Percentiles rank a stretch among this genome's conserved stretches.
Conservation (phyloP, 305 asterid species). For the Solanum chacoense region DNA sequence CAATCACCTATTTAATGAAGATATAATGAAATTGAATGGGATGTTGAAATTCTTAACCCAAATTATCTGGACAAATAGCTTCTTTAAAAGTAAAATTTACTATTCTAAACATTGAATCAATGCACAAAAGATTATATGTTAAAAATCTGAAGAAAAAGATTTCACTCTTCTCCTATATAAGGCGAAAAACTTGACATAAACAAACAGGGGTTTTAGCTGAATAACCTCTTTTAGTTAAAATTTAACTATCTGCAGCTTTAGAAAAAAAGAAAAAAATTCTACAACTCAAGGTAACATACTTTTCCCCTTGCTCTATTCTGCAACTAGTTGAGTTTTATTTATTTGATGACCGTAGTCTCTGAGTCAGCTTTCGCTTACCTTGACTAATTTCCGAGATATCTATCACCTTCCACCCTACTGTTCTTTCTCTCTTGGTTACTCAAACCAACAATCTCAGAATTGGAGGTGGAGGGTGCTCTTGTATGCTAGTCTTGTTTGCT, state of each 20-base stretch:
- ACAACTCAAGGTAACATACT: neutral
- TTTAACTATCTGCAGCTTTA: neutral
- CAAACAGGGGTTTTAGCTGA: neutral
- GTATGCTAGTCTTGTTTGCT: neutral
- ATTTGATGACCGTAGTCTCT: neutral
- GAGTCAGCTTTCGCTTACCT: neutral
- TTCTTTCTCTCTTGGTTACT: neutral
- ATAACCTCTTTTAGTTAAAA: neutral
- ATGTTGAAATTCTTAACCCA: neutral
- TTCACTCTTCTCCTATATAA: neutral
- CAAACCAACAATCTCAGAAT: neutral
- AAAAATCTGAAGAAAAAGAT: neutral
- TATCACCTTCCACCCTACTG: neutral
- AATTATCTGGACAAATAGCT: neutral
- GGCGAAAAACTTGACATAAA: neutral
- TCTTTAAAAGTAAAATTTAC: neutral
- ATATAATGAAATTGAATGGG: neutral
- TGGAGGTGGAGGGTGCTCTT: neutral
- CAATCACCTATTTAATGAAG: neutral
- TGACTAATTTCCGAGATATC: neutral
- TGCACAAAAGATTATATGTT: neutral
- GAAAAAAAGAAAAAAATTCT: neutral
- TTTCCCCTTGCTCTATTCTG: neutral
- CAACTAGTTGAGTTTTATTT: neutral
- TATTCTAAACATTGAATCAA: neutral